Conservation (phyloP, 2,329 filamentous ascomycete species). For the Magnaporthiopsis incrustans region DNA sequence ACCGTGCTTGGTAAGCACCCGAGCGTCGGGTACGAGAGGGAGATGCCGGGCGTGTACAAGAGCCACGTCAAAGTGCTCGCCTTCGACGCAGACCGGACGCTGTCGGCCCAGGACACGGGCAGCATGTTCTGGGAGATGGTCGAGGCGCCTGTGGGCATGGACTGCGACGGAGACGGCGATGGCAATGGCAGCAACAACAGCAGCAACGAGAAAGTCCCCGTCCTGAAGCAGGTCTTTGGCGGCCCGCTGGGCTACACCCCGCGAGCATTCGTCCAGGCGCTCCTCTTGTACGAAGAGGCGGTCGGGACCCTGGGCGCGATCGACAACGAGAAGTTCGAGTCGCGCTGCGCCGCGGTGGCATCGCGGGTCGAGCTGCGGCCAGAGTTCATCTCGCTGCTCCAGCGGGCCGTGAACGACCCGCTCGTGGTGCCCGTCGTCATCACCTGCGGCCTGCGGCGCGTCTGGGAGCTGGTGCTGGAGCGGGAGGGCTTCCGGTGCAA, state of each 20-base stretch:
- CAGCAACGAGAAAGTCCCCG: slow-evolving; percentile 13
- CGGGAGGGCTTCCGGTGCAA: slow-evolving; percentile 18
- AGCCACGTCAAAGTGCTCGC: slow-evolving; percentile 32
- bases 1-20: slow-evolving; percentile 26
- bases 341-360: slow-evolving; percentile 36
- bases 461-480: slow-evolving; percentile 49
- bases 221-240: slow-evolving; percentile 40
- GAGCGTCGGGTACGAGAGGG: neutral
- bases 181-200: neutral
- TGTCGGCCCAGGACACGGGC: slow-evolving; percentile 42
- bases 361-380: slow-evolving; percentile 31
- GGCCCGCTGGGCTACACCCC: slow-evolving; percentile 22
- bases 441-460: slow-evolving; percentile 41
- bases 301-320: slow-evolving; percentile 25
- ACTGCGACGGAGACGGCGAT: too few relatives aligned
- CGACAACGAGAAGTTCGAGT: slow-evolving; percentile 31
- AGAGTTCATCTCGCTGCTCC: slow-evolving; percentile 38
- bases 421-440: slow-evolving; percentile 41
- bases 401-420: slow-evolving; percentile 15
- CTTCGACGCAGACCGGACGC: slow-evolving; percentile 50
- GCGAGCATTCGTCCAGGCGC: slow-evolving; percentile 43
- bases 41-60: slow-evolving; percentile 18
- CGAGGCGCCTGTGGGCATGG: slow-evolving; percentile 5
- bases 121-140: slow-evolving; percentile 37
- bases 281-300: slow-evolving; percentile 42